Evolutionary conservation across 139 green algal genomes (phyloP).

Genomic region (Chara braunii): DNA sequence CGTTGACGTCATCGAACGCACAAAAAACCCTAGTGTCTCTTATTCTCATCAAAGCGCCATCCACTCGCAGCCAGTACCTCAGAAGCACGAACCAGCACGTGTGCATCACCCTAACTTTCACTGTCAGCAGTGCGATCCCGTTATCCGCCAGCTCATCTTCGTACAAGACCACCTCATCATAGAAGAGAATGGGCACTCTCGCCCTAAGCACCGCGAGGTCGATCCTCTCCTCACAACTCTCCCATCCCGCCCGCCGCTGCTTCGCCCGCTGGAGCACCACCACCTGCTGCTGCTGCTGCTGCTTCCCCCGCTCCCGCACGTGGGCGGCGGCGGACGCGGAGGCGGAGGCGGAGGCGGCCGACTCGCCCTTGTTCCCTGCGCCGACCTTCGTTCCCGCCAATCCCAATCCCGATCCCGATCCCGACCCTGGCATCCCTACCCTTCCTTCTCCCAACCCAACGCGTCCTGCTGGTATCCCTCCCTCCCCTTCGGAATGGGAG

Average conservation of each 20-base stretch:
- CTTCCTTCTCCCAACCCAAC: no score
- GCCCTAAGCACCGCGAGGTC: constrained; percentile 33
- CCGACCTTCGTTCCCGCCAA: background rate
- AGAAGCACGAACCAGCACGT: constrained; percentile 44
- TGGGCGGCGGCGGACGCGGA: background rate
- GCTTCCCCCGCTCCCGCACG: no score
- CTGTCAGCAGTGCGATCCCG: constrained; percentile 23
- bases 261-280: background rate
- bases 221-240: background rate
- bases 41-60: constrained; percentile 37
- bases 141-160: constrained; percentile 45
- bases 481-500: no score
- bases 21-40: constrained; percentile 39
- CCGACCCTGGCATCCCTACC: no score
- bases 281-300: no score
- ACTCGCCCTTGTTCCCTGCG: background rate
- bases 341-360: background rate
- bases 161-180: constrained; percentile 44
- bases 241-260: background rate
- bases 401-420: background rate
- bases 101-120: constrained; percentile 42
- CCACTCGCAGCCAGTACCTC: constrained; percentile 42
- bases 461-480: no score
- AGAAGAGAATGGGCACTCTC: constrained; percentile 45
- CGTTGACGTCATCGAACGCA: constrained; percentile 11